Base-by-base conservation (phyloP, 305 asterid genomes). In the Lippia alba region DNA sequence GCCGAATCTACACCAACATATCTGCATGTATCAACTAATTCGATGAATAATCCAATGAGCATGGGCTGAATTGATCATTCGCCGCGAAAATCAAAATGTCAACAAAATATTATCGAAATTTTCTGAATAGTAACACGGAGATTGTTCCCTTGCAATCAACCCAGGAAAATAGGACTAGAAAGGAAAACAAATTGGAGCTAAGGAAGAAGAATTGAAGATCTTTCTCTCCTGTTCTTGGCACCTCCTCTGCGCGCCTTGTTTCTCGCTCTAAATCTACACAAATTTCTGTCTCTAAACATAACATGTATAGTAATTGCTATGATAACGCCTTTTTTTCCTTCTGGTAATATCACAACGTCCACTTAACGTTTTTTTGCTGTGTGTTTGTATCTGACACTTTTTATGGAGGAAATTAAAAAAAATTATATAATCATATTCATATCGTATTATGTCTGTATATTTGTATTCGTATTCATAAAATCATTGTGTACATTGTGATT, bases 191-290 rank as follows among this genome's bases (percentile, higher is more conserved):
- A 62, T 61, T 36, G 18, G 45, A 74, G 58, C 56, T 14, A 30
- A 49, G 34, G 60, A 58, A 63, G 63, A 63, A 57, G 71, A 66
- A 67, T 61, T 73, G 74, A 67, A 67, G 69, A 46, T 48, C 18
- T 48, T 7, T 39, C 45, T 39, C 45, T 39, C 45, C 10, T 39
- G 45, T 70, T 79, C 75, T 73, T 60, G 75, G 75, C 85, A 76
- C 73, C 64, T 56, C 73, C 69, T 24, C 72, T 66, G 46, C 69
- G 73, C 76, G 69, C 80, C 76, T 70, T 71, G 76, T 70, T 76
- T 76, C 73, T 76, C 66, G 80, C 55, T 70, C 76, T 65, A 61
- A 58, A 64, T 70, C 63, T 56, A 39, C 15, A 12, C 36, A 5
- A 36, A 55, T 58, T 6, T 73, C 53, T 33, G 33, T 73, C 54